Percentiles rank a stretch among this genome's conserved stretches.
Conservation (phyloP, 2,329 filamentous ascomycete species). For the Pseudophaeomoniella oleicola region DNA sequence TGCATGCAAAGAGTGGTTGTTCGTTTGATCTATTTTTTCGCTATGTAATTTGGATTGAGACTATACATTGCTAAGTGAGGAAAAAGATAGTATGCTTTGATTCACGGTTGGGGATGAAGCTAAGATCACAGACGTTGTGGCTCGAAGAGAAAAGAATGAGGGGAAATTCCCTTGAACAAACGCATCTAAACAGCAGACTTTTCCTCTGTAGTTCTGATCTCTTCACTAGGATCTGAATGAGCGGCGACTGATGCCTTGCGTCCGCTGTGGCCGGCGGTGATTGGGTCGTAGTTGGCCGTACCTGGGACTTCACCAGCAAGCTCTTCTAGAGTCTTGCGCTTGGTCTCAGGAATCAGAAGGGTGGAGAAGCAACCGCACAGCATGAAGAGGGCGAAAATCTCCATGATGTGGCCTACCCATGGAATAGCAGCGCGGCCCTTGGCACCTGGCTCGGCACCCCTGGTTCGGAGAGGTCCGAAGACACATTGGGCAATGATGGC, state of each 20-base stretch:
- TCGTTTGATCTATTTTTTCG: too few species aligned
- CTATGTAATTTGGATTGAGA: too few species aligned
- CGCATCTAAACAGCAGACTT: constrained; percentile 1
- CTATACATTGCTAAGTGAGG: too few species aligned
- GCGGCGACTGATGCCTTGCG: constrained; percentile 10
- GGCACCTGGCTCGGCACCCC: constrained; percentile 37
- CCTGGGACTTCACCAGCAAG: constrained; percentile 53
- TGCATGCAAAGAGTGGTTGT: too few species aligned
- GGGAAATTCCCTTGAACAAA: neutral
- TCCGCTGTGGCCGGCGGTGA: constrained; percentile 9
- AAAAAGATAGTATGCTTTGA: too few species aligned
- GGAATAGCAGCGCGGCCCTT: constrained; percentile 33
- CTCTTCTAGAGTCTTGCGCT: constrained; percentile 57
- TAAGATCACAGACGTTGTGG: too few species aligned
- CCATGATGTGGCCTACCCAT: constrained; percentile 59
- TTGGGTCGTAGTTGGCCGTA: constrained; percentile 31
- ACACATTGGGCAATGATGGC: constrained; percentile 54
- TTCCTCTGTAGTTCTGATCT: neutral
- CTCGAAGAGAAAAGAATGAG: too few species aligned
- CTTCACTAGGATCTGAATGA: constrained; percentile 5
- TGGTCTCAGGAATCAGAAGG: constrained; percentile 64
- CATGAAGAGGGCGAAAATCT: constrained; percentile 42
- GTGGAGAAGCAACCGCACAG: constrained; percentile 59
- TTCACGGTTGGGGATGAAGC: too few species aligned
- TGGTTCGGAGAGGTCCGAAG: constrained; percentile 46